Conservation (phyloP, 2,329 filamentous ascomycete genomes). For the Metarhizium humberi region DNA sequence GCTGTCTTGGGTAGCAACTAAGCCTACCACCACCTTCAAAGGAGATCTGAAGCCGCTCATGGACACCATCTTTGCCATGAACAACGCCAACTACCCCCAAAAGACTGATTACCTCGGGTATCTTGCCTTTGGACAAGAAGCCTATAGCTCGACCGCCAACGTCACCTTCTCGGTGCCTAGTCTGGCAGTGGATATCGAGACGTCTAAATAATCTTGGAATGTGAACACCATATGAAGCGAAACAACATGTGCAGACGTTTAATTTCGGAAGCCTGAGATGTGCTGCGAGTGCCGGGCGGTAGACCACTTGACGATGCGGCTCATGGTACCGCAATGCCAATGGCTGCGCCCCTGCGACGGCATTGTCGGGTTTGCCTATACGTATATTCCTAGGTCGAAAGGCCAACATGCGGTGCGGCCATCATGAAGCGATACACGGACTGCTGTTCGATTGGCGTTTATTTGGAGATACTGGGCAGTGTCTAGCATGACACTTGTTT, state of each 20-base stretch:
- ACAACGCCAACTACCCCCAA: conserved; percentile 25
- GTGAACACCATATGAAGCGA: neutral
- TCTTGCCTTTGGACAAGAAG: conserved; percentile 41
- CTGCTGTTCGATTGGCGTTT: conserved; percentile 4
- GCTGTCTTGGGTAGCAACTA: conserved; percentile 37
- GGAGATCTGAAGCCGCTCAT: conserved; percentile 39
- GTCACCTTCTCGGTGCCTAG: conserved; percentile 33
- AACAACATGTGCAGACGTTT: neutral
- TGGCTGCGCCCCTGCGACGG: neutral
- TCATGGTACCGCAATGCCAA: neutral
- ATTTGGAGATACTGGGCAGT: conserved; percentile 1
- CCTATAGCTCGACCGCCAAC: conserved; percentile 30
- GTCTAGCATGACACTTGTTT: neutral
- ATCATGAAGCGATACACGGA: neutral
- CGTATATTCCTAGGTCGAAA: neutral
- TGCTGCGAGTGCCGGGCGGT: neutral
- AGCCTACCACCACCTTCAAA: conserved; percentile 28
- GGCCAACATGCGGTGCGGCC: neutral
- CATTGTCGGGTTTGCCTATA: neutral
- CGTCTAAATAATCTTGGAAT: conserved; percentile 1
- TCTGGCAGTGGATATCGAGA: conserved; percentile 4
- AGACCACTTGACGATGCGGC: neutral
- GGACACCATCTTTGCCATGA: conserved; percentile 25
- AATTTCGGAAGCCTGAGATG: neutral
- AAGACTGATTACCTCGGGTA: conserved; percentile 39